Base-by-base conservation (phyloP, 176 grass and related monocot species). In the Thalia dealbata region DNA sequence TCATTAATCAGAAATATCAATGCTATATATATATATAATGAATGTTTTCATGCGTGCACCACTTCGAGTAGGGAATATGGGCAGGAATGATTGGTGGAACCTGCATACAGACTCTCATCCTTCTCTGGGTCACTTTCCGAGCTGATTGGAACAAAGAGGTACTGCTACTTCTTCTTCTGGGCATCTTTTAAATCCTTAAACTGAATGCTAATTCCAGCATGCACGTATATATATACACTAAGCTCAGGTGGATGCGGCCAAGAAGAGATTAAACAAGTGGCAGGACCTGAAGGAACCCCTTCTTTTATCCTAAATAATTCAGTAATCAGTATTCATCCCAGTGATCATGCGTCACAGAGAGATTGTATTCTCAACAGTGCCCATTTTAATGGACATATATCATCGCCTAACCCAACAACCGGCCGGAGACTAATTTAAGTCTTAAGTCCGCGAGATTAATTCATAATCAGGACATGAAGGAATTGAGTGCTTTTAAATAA, bases 101-200 rank as follows among this genome's bases (percentile, higher is more conserved):
- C 7, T 3, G 79, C 9, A 88, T 96, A 76, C 91, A 96, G 50
- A 91, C 85, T 1, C 3, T 91, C n/a, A 96, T 96, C 18, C 79
- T 96, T 3, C 21, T 88, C 10, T 88, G 67, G 78, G 85, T 91
- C 54, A 91, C 85, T 44, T 78, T 78, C 42, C 80, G 85, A 76
- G 88, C 88, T 27, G 84, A 96, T 72, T 96, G 91, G 91, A 44
- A 80, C 9, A 84, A 74, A 61, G 91, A 95, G 91, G 87, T 95
- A 86, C 32, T 4, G 4, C 32, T 38, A 38, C 32, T 38, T 1
- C 32, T 38, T 38, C 32, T 38, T 38, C n/a, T n/a, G n/a, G n/a
- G n/a, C n/a, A 63, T 21, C 14, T 14, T 15, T 22, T 10, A 41
- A 7, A 38, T 32, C 41, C 23, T 11, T 43, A 29, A 2, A 0